Conservation (phyloP, 2,329 filamentous ascomycete species). For the Fusarium albidum region DNA sequence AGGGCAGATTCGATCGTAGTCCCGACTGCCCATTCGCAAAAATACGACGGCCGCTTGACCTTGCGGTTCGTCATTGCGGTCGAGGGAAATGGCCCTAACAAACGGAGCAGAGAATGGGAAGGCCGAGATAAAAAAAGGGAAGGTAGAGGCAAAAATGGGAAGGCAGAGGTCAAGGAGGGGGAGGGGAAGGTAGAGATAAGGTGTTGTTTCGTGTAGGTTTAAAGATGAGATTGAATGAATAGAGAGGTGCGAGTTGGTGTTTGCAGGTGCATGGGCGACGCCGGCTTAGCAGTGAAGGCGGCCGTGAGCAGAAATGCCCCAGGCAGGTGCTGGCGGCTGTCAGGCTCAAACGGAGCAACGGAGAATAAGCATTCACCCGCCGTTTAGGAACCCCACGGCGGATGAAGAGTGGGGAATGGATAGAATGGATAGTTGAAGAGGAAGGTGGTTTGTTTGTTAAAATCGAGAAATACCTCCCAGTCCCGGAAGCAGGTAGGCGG, state of each 20-base stretch:
- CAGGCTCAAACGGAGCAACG: background rate
- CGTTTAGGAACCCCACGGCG: background rate
- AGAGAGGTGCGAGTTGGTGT: background rate
- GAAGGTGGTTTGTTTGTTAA: background rate
- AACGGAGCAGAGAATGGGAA: conserved; percentile 7
- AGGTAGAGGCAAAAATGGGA: background rate
- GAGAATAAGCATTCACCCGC: no score
- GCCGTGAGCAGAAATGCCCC: background rate
- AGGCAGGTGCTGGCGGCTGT: conserved; percentile 21
- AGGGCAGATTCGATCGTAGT: conserved; percentile 45
- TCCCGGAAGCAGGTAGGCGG: no score
- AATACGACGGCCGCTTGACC: conserved; percentile 33
- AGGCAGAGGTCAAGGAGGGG: background rate
- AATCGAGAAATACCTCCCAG: no score
- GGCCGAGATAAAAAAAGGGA: no score
- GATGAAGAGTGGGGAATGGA: background rate
- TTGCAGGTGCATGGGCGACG: background rate
- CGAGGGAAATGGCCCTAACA: conserved; percentile 2
- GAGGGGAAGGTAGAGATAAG: no score
- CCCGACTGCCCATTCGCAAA: conserved; percentile 54
- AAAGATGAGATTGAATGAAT: conserved; percentile 13
- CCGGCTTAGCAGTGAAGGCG: background rate
- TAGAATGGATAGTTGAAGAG: background rate
- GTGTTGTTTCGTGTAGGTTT: background rate
- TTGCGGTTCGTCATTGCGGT: conserved; percentile 31